Base-by-base conservation (phyloP, 768 basidiomycete genomes). In the Auriculariales sp. region DNA sequence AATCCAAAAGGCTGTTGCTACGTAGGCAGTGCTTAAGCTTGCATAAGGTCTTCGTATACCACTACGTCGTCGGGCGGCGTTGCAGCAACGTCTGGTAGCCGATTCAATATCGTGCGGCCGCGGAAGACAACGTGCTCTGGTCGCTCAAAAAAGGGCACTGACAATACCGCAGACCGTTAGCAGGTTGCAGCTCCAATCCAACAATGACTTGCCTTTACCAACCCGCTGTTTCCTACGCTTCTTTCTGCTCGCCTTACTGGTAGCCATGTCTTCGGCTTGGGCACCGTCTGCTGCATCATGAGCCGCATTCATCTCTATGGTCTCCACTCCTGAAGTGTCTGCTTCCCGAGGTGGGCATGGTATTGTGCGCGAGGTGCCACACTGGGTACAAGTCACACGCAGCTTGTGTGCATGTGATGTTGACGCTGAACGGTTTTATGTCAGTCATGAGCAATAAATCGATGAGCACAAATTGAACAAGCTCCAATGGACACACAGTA, bases 41-140 rank as follows among this genome's bases (percentile, higher is more conserved):
- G 15, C 9, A 9, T 32, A 9, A 15, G 9, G 31, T 32, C 31
- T 32, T 32, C 9, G 30, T 29, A 14, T 12, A 3, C 12, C 15
- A 12, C 15, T 6, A 19, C 31, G 48, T 28, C 11, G 22, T 33
- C 24, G 36, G 28, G 35, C 24, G 28, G 36, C 19, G 28, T 7
- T 53, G 33, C 15, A 28, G n/a, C 4, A 28, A 31, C 3, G 35
- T 33, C 15, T 31, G 28, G n/a, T n/a, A 44, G 39, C 19, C 39
- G 39, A 7, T 44, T n/a, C 31, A 51, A 19, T 12, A 28, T 28
- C 53, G 79, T 76, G 55, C 77, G 76, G 27, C 86, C 84, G 45
- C 77, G 64, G 56, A 83, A 80, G 3, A 84, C 63, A 17, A 80
- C 70, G 60, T 89, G 84, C 46, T 75, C 68, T 55, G 28, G 56